These are phyloP conservation scores for Penicillium ucsense DNA, from an alignment of 495 filamentous ascomycete genomes.

Conservation along the genomic window DNA sequence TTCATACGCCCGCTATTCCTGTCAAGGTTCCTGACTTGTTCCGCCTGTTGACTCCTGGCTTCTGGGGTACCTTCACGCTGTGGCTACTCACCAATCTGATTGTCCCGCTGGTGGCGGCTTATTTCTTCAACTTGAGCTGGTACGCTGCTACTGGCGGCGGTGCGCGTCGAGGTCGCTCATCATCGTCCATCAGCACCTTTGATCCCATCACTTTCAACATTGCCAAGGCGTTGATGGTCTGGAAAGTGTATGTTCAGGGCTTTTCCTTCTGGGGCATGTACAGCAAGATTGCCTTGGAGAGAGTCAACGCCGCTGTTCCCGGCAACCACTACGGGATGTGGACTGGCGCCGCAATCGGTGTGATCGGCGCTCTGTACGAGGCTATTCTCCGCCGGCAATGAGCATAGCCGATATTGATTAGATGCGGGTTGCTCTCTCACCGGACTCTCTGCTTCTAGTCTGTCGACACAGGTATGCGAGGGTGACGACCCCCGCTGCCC, in stretches of 20 bases:
- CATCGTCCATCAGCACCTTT: slow-evolving; percentile 39
- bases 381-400: slow-evolving; percentile 65
- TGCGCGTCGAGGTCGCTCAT: slow-evolving; percentile 13
- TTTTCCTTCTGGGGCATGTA: slow-evolving; percentile 56
- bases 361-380: slow-evolving; percentile 68
- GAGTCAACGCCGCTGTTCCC: slow-evolving; percentile 57
- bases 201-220: slow-evolving; percentile 88
- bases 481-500: no score
- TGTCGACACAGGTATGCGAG: no score
- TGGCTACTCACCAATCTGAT: slow-evolving; percentile 67
- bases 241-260: slow-evolving; percentile 65
- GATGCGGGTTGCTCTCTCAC: slow-evolving; percentile 10
- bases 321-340: slow-evolving; percentile 63
- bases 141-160: slow-evolving; percentile 23
- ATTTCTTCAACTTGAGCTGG: slow-evolving; percentile 76
- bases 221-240: slow-evolving; percentile 69
- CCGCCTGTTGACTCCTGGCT: slow-evolving; percentile 59
- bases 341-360: slow-evolving; percentile 60
- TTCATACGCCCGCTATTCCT: slow-evolving; percentile 31
- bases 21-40: slow-evolving; percentile 76
- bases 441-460: slow-evolving; percentile 5
- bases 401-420: slow-evolving; percentile 7
- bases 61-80: slow-evolving; percentile 73
- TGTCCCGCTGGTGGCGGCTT: slow-evolving; percentile 61
- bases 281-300: slow-evolving; percentile 43